Percentiles rank a stretch among this genome's conserved stretches.
Evolutionary conservation across 2,329 filamentous ascomycete species (phyloP).

Genomic region (Diaporthe sp.): DNA sequence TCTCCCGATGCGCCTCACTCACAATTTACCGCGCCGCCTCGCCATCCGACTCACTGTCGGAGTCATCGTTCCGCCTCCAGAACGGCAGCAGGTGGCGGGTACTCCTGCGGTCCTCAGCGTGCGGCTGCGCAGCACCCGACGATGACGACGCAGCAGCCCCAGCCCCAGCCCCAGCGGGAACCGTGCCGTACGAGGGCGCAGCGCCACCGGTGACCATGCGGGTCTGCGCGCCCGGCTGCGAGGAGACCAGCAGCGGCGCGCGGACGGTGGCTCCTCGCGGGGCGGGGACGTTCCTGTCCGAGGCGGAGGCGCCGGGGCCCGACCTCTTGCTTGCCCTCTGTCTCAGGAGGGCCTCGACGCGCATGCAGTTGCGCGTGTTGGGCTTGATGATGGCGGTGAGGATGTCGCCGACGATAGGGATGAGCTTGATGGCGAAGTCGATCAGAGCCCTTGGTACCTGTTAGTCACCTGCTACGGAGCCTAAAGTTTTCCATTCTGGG

Average conservation of each 20-base stretch:
- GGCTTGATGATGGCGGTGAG: constrained; percentile 40
- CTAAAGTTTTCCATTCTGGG: too few species aligned
- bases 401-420: constrained; percentile 38
- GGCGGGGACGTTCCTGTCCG: constrained; percentile 2
- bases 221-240: constrained; percentile 32
- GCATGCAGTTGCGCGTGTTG: constrained; percentile 39
- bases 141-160: background rate
- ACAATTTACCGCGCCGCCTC: background rate
- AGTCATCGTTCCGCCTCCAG: constrained; percentile 39
- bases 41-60: constrained; percentile 36
- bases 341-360: constrained; percentile 33
- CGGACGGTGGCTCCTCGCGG: background rate
- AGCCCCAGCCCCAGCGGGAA: background rate
- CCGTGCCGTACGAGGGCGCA: constrained; percentile 35
- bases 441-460: constrained; percentile 5
- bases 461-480: too few species aligned
- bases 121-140: background rate
- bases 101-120: constrained; percentile 1
- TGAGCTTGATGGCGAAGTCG: constrained; percentile 40
- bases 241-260: constrained; percentile 35
- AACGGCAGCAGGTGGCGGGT: constrained; percentile 35
- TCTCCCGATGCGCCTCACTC: background rate
- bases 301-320: background rate
- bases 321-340: constrained; percentile 25
- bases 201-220: constrained; percentile 19